A percentile compares a stretch with the other conserved stretches of the same genome.
These are phyloP conservation scores for Penicillium sp. DNA, from an alignment of 2,329 filamentous ascomycete genomes.

Conservation along the genomic window DNA sequence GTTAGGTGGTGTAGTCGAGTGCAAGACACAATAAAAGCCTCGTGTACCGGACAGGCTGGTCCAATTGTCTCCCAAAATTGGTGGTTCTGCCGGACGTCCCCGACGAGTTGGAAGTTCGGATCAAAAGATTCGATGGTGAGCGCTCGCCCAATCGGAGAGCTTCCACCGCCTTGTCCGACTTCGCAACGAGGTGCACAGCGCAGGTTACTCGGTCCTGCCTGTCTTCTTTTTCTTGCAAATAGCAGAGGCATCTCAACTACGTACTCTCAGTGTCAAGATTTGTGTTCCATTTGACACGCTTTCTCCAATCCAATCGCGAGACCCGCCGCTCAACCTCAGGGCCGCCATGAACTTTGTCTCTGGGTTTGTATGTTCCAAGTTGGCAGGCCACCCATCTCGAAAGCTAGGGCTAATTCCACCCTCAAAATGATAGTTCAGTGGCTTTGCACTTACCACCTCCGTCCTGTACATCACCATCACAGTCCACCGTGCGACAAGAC, in stretches of 20 bases:
- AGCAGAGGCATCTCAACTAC: not conserved
- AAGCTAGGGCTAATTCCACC: conserved; percentile 7
- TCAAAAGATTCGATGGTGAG: conserved; percentile 37
- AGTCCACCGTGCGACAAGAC: conserved; percentile 69
- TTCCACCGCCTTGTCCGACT: conserved; percentile 27
- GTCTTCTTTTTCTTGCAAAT: not conserved
- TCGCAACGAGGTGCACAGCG: not conserved
- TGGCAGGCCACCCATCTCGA: not conserved
- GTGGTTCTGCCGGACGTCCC: conserved; percentile 1
- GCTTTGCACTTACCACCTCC: conserved; percentile 73
- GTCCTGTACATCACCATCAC: conserved; percentile 71
- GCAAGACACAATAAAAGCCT: conserved; percentile 4
- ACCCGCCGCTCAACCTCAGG: not conserved
- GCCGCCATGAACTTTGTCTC: conserved; percentile 69
- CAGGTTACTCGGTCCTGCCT: not conserved
- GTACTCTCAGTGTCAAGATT: too few species aligned
- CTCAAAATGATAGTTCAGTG: conserved; percentile 61
- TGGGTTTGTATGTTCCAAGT: conserved; percentile 65
- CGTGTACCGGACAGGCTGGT: not conserved
- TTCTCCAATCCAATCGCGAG: not conserved
- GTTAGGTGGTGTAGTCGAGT: not conserved
- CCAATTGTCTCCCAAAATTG: not conserved
- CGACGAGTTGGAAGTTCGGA: conserved; percentile 11
- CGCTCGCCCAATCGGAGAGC: conserved; percentile 39
- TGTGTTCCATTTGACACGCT: not conserved